These are phyloP conservation scores for Puccinia hordei DNA, from an alignment of 1,284 basidiomycete genomes.

Conservation along the genomic window DNA sequence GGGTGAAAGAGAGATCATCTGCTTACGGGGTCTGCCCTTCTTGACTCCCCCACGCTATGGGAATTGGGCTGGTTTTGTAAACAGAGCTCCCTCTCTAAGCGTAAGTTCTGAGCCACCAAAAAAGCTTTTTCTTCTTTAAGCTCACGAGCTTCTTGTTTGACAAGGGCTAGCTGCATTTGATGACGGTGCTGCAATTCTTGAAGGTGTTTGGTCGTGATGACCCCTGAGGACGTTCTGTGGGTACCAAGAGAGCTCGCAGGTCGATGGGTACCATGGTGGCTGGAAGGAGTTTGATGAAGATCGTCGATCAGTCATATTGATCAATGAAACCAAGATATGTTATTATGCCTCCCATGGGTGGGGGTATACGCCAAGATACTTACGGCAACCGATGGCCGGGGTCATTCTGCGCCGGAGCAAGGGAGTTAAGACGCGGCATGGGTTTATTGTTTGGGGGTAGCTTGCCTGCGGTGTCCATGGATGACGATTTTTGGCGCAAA, in stretches of 20 bases:
- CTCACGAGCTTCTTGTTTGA: slow-evolving; percentile 39
- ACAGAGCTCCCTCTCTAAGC: slow-evolving; percentile 30
- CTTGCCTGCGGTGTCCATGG: slow-evolving; percentile 2
- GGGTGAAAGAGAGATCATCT: not conserved
- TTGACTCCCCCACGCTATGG: not conserved
- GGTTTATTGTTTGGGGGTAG: not conserved
- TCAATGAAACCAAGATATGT: not conserved
- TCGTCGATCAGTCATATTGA: not conserved
- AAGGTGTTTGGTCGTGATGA: slow-evolving; percentile 25
- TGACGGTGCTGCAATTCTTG: slow-evolving; percentile 37
- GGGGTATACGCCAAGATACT: not conserved
- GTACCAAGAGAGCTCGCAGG: slow-evolving; percentile 18
- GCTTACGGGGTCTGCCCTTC: slow-evolving; percentile 4
- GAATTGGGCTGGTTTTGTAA: slow-evolving; percentile 14
- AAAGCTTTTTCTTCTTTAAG: slow-evolving; percentile 36
- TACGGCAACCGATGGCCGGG: not conserved
- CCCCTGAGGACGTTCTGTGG: not conserved
- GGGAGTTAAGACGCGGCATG: slow-evolving; percentile 18
- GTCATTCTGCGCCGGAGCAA: slow-evolving; percentile 8
- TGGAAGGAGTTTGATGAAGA: not conserved
- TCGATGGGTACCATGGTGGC: slow-evolving; percentile 14
- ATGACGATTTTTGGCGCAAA: slow-evolving; percentile 1
- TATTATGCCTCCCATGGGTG: too few relatives aligned
- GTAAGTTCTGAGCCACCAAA: slow-evolving; percentile 36
- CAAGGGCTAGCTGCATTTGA: slow-evolving; percentile 18